Evolutionary conservation across 148 eudicot species (phyloP), one percentile per base, ranked within the genome.

Genomic region (Diospyros kaki): DNA sequence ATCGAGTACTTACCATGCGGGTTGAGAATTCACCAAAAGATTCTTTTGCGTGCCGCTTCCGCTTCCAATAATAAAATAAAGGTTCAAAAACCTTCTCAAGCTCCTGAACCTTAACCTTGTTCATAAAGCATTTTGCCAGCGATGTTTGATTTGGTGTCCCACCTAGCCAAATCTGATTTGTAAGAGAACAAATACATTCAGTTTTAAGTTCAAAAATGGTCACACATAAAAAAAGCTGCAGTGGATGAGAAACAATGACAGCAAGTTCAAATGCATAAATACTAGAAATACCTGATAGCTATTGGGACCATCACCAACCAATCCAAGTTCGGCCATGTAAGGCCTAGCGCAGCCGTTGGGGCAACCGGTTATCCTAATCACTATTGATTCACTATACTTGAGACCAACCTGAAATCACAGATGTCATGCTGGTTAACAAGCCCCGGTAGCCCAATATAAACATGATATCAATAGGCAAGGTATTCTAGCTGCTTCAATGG

Each of bases 311-410:
- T 95, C 99, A 72, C 99, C 97, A 80, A 93, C 99, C 73, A 95
- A 84, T 75, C 99, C 99, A 66, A 95, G 96, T 79, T 95, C 99
- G 76, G 99, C 99, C 97, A 95, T 89, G 87, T 95, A 95, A n/a
- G 98, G 98, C 73, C 98, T 84, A 61, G 99, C 97, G 84, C 99
- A 93, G 46, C 99, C 98, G 74, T 95, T 95, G 8, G 99, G 99
- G 82, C 99, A 95, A 13, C 99, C 99, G 68, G 99, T 95, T 76
- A 89, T 78, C 83, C 99, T 88, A 65, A 93, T 72, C 38, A 91
- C 97, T 67, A 90, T 72, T 66, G 99, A 87, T 75, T 95, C 97
- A 58, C 73, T 86, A 81, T 84, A 86, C 75, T 82, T 84, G 50
- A 95, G 94, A 78, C 99, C 99, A 82, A 95, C 97, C 99, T 95